Conservation (phyloP, 2,329 filamentous ascomycete species). For the Beauveria bassiana region DNA sequence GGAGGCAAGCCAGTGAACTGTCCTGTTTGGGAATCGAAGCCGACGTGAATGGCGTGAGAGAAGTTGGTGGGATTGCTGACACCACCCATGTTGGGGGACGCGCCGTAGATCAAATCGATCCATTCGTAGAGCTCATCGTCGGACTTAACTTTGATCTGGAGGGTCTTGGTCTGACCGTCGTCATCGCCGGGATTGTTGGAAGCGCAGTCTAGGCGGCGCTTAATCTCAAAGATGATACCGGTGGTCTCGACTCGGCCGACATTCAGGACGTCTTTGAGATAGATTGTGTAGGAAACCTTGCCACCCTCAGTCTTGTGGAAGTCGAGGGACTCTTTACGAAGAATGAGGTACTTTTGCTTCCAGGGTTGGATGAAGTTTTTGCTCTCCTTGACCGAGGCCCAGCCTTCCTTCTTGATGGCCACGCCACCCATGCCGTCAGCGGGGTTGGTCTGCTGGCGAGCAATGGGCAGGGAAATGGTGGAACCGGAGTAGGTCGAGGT, state of each 20-base stretch:
- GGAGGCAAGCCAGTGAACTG: constrained; percentile 90
- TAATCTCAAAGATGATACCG: constrained; percentile 90
- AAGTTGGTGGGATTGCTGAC: constrained; percentile 99
- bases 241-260: constrained; percentile 87
- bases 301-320: constrained; percentile 88
- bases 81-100: constrained; percentile 94
- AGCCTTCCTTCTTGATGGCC: constrained; percentile 72
- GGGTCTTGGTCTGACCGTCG: constrained; percentile 71
- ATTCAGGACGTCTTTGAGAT: constrained; percentile 78
- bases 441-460: constrained; percentile 52
- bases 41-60: constrained; percentile 92
- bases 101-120: constrained; percentile 97
- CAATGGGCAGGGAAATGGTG: constrained; percentile 64
- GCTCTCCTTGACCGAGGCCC: constrained; percentile 85
- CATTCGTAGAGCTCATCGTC: constrained; percentile 98
- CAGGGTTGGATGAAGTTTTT: constrained; percentile 74
- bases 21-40: constrained; percentile 90
- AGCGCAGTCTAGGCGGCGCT: constrained; percentile 59
- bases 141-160: constrained; percentile 88
- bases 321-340: constrained; percentile 87
- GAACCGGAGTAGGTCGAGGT: constrained; percentile 64
- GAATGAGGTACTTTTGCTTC: constrained; percentile 87
- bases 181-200: constrained; percentile 68
- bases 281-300: constrained; percentile 79
- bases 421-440: constrained; percentile 60